phyloP scores from a whole-genome alignment of 1,284 basidiomycete genomes.

The Spongispora temasekensis region DNA sequence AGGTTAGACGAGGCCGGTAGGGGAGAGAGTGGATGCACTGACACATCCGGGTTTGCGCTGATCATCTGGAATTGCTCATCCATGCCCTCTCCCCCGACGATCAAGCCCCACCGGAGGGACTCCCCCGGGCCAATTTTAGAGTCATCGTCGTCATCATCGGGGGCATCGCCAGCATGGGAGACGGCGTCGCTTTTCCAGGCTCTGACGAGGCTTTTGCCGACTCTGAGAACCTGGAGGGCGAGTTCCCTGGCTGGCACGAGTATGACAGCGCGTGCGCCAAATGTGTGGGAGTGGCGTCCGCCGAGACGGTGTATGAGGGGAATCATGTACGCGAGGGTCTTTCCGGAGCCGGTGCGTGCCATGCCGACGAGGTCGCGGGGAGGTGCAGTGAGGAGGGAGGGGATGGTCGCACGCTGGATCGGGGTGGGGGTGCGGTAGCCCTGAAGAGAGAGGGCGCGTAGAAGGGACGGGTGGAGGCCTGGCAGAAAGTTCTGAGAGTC shows the following conservation, averaged over 20 bases:
- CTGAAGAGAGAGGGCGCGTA: constrained; percentile 87
- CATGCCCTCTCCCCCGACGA: constrained; percentile 95
- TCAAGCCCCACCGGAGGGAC: constrained; percentile 86
- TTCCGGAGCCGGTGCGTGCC: constrained; percentile 98
- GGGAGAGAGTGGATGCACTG: constrained; percentile 39
- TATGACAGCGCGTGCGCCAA: constrained; percentile 88
- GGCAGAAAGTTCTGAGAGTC: constrained; percentile 7
- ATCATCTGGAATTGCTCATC: constrained; percentile 98
- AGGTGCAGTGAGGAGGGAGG: constrained; percentile 80
- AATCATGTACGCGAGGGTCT: constrained; percentile 95
- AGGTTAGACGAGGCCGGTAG: constrained; percentile 12
- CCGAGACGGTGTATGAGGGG: constrained; percentile 89
- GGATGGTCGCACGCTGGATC: constrained; percentile 92
- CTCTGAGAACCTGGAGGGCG: constrained; percentile 91
- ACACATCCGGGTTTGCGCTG: constrained; percentile 93
- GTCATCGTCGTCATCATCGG: constrained; percentile 51
- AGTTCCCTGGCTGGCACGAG: constrained; percentile 93
- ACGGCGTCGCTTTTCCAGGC: constrained; percentile 67
- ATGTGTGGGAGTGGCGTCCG: constrained; percentile 76
- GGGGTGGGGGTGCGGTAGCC: constrained; percentile 96
- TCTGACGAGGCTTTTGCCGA: constrained; percentile 90
- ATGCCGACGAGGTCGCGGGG: constrained; percentile 96
- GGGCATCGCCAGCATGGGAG: constrained; percentile 62
- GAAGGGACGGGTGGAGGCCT: constrained; percentile 84
- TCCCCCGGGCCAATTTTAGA: constrained; percentile 55